Percentiles rank a stretch among this genome's conserved stretches.
Evolutionary conservation across 192 early-diverging fungal genomes (phyloP).

Genomic region (Pilaira anomala): DNA sequence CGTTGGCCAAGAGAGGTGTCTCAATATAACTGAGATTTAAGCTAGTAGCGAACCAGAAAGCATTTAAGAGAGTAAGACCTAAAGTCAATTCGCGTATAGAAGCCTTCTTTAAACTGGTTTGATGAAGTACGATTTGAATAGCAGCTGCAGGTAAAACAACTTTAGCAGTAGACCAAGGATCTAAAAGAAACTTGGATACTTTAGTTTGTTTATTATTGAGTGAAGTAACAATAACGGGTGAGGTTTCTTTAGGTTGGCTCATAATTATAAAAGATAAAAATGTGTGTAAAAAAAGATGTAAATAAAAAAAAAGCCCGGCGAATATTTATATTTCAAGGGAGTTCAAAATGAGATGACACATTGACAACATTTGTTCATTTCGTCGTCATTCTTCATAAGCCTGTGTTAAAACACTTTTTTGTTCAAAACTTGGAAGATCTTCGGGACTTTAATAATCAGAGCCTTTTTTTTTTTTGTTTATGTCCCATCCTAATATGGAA

Average conservation of each 20-base stretch:
- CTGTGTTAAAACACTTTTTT: no score
- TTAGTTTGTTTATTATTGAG: background rate
- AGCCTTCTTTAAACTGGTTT: conserved; percentile 11
- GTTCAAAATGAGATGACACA: no score
- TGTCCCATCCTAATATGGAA: no score
- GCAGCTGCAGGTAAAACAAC: conserved; percentile 14
- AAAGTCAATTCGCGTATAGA: conserved; percentile 27
- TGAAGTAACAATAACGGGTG: background rate
- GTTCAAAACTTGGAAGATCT: no score
- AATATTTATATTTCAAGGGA: no score
- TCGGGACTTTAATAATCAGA: no score
- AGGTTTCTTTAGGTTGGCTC: background rate
- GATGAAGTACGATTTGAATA: conserved; percentile 20
- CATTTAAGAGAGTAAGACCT: conserved; percentile 17
- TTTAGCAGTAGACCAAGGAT: conserved; percentile 27
- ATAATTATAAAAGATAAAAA: no score
- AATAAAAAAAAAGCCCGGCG: no score
- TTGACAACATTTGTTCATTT: no score
- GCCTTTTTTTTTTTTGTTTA: no score
- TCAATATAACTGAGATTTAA: conserved; percentile 26
- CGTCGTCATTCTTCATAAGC: no score
- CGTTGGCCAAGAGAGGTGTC: conserved; percentile 14
- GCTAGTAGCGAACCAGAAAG: conserved; percentile 30
- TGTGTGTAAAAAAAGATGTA: no score
- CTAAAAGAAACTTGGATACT: conserved; percentile 22